Conservation (phyloP, 164 flowering plant genomes). For the Akebia trifoliata region DNA sequence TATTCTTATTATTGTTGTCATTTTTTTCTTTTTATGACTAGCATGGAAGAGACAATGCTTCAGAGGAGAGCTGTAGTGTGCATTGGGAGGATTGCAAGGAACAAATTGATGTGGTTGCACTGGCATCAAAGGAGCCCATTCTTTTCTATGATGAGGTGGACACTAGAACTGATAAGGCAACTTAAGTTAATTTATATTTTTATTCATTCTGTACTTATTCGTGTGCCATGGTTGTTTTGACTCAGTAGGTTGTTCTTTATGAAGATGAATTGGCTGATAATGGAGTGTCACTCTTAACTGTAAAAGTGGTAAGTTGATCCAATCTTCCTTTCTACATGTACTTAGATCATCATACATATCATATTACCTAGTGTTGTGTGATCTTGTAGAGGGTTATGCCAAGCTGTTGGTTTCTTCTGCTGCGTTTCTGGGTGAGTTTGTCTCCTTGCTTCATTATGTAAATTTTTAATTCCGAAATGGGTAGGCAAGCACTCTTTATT, state of each 20-base stretch:
- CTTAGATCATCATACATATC: neutral
- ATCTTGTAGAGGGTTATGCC: constrained; percentile 94
- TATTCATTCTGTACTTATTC: constrained; percentile 2
- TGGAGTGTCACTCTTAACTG: constrained; percentile 89
- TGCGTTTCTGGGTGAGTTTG: constrained; percentile 94
- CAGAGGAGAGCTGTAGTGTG: constrained; percentile 28
- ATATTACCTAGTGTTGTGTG: constrained; percentile 10
- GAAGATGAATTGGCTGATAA: constrained; percentile 96
- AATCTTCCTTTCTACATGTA: neutral
- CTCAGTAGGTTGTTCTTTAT: constrained; percentile 73
- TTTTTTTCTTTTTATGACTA: constrained; percentile 16
- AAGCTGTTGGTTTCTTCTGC: constrained; percentile 88
- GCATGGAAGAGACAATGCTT: constrained; percentile 23
- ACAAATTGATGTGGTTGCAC: constrained; percentile 63
- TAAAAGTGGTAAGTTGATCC: constrained; percentile 73
- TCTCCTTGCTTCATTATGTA: neutral
- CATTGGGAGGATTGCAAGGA: constrained; percentile 77
- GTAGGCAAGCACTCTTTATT: neutral
- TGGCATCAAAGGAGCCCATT: constrained; percentile 88
- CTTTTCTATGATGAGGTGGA: constrained; percentile 95
- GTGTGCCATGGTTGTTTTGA: constrained; percentile 8
- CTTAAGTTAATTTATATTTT: constrained; percentile 1
- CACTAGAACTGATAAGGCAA: neutral
- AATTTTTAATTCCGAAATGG: neutral
- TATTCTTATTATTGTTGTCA: constrained; percentile 3